Evolutionary conservation across 75 land plant species (phyloP).

Genomic region (Picea glauca): DNA sequence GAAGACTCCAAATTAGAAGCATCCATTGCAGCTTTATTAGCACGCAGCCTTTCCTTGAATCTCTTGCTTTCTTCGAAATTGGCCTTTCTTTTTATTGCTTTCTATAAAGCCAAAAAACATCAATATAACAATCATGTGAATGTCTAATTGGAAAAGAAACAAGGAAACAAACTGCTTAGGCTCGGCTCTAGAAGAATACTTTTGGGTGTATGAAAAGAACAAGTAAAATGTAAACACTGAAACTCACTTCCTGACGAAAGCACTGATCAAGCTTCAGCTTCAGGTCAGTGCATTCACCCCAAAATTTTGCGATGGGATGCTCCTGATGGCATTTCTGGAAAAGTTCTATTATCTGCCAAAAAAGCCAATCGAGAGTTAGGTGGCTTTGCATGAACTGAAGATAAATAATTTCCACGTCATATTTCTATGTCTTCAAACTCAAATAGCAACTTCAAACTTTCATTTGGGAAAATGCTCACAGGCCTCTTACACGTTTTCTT

Average conservation of each 20-base stretch:
- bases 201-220: not conserved
- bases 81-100: conserved; percentile 63
- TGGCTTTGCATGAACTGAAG: not conserved
- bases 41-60: conserved; percentile 58
- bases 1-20: not conserved
- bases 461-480: not conserved
- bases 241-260: conserved; percentile 75
- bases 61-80: conserved; percentile 83
- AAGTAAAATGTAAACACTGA: not conserved
- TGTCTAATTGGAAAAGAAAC: not conserved
- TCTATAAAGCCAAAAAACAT: not conserved
- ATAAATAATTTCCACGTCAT: not conserved
- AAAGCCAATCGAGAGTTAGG: not conserved
- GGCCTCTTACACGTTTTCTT: not conserved
- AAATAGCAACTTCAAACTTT: not conserved
- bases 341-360: conserved; percentile 61
- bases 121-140: not conserved
- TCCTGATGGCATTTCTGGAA: conserved; percentile 84
- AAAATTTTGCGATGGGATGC: conserved; percentile 80
- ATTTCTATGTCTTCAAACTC: not conserved
- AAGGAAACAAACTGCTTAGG: not conserved
- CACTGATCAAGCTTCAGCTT: conserved; percentile 83
- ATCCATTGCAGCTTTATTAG: conserved; percentile 46
- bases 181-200: not conserved
- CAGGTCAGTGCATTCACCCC: conserved; percentile 74